Evolutionary conservation across 805 yeast species (phyloP).

Genomic region (Suhomyces xylopsoci): DNA sequence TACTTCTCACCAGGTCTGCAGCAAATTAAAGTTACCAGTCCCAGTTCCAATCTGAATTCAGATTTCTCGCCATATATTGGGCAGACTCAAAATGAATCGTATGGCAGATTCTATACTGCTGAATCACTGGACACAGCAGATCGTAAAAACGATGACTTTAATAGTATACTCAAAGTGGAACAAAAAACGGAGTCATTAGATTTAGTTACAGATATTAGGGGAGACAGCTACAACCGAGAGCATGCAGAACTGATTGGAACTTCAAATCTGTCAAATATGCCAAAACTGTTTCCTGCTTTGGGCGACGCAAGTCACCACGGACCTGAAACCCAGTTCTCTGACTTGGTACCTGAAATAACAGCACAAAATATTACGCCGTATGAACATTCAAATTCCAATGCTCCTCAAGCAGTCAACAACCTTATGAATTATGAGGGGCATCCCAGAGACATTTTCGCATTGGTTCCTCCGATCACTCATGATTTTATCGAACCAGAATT

Average conservation of each 20-base stretch:
- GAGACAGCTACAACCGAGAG: background rate
- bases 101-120: background rate
- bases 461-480: constrained; percentile 9
- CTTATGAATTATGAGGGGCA: background rate
- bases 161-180: background rate
- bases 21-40: background rate
- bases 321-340: background rate
- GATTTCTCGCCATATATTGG: background rate
- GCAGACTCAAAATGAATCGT: background rate
- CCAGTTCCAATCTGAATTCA: background rate
- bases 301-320: background rate
- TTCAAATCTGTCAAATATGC: background rate
- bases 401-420: background rate
- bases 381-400: background rate
- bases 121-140: background rate
- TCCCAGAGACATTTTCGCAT: constrained; percentile 10
- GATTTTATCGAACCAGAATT: constrained; percentile 10
- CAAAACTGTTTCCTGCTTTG: background rate
- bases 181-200: background rate
- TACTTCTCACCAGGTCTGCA: background rate
- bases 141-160: background rate
- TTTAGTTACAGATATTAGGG: background rate
- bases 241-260: background rate
- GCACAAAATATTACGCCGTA: background rate
- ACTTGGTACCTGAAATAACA: background rate